Conservation (phyloP, 2,329 filamentous ascomycete species). For the Colletotrichum orchidophilum region DNA sequence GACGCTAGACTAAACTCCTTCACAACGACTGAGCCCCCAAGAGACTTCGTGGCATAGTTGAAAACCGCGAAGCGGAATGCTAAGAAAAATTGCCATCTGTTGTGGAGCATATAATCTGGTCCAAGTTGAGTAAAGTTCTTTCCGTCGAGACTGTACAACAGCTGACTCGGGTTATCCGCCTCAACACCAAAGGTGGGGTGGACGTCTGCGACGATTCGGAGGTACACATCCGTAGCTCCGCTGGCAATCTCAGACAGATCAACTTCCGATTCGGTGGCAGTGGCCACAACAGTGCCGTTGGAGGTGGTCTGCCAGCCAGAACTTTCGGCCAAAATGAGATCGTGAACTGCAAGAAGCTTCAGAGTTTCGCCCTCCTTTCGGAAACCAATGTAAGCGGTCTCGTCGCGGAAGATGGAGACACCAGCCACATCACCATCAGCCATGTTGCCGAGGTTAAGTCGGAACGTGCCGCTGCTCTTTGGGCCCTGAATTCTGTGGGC, state of each 20-base stretch:
- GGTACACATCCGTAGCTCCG: slow-evolving; percentile 34
- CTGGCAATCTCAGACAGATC: slow-evolving; percentile 5
- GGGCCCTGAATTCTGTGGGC: slow-evolving; percentile 56
- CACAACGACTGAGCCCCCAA: slow-evolving; percentile 35
- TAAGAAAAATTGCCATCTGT: slow-evolving; percentile 55
- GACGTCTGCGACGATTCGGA: slow-evolving; percentile 37
- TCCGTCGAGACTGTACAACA: slow-evolving; percentile 55
- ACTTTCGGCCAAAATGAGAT: slow-evolving; percentile 40
- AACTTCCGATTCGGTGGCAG: not conserved
- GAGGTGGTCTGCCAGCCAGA: slow-evolving; percentile 42
- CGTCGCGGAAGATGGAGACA: slow-evolving; percentile 61
- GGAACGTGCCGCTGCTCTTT: slow-evolving; percentile 57
- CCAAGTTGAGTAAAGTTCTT: slow-evolving; percentile 49
- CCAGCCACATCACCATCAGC: slow-evolving; percentile 60
- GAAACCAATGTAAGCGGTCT: slow-evolving; percentile 61
- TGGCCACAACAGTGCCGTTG: slow-evolving; percentile 40
- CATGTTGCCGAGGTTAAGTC: slow-evolving; percentile 58
- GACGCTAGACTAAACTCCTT: slow-evolving; percentile 20
- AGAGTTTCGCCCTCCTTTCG: slow-evolving; percentile 38
- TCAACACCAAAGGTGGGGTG: slow-evolving; percentile 30
- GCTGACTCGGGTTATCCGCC: slow-evolving; percentile 23
- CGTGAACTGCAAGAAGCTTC: slow-evolving; percentile 42
- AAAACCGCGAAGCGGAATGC: slow-evolving; percentile 60
- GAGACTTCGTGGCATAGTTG: slow-evolving; percentile 54
- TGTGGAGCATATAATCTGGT: slow-evolving; percentile 45